A percentile compares a stretch with the other conserved stretches of the same genome.
phyloP scores from a whole-genome alignment of 257 asterid species.

The Jaltomata sinuosa region DNA sequence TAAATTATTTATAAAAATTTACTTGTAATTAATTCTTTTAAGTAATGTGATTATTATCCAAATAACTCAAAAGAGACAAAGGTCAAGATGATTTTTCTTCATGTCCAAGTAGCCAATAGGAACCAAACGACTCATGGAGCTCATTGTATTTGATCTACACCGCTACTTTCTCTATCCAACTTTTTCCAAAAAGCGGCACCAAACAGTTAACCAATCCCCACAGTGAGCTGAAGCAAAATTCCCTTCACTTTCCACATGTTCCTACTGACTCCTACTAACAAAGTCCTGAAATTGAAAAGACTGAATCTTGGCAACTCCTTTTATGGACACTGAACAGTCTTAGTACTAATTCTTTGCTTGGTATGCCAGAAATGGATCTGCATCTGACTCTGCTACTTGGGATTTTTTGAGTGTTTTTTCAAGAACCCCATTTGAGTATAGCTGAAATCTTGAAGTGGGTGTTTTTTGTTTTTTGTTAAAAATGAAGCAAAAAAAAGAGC shows the following conservation, averaged over 20 bases:
- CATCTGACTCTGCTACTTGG: background rate
- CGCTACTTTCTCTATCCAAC: background rate
- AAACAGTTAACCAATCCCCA: background rate
- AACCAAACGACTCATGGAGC: background rate
- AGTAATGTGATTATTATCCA: background rate
- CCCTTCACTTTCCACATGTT: background rate
- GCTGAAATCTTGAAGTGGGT: background rate
- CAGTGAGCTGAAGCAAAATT: background rate
- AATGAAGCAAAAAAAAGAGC: slow-evolving; percentile 46
- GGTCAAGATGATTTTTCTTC: background rate
- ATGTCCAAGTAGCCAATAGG: background rate
- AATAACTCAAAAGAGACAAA: background rate
- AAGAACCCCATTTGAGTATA: background rate
- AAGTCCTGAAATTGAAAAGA: background rate
- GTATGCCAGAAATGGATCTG: slow-evolving; percentile 34
- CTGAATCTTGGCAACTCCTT: background rate
- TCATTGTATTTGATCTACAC: background rate
- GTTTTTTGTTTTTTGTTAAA: background rate
- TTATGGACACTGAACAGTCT: background rate
- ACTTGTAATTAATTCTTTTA: background rate
- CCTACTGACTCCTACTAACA: background rate
- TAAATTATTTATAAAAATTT: background rate
- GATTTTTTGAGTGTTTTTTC: background rate
- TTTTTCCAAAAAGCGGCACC: background rate
- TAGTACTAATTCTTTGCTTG: slow-evolving; percentile 34